These are phyloP conservation scores for Choricystis sp. DNA, from an alignment of 139 green algal genomes.

Conservation along the genomic window DNA sequence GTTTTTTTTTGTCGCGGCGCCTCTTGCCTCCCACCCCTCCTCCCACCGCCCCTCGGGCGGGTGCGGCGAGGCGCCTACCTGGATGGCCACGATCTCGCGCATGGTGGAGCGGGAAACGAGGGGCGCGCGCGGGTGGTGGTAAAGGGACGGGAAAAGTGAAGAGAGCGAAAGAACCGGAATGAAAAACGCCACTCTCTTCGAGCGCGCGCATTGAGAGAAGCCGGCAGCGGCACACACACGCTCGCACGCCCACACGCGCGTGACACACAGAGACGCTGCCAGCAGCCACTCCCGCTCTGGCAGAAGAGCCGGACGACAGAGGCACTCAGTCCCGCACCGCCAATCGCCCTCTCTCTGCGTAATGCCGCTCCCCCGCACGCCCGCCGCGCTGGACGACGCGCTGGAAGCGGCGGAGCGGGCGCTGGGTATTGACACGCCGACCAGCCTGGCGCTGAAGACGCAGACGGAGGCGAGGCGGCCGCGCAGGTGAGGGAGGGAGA, in stretches of 20 bases:
- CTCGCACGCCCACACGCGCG: too few species aligned
- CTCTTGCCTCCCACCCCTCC: not conserved
- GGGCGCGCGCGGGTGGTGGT: not conserved
- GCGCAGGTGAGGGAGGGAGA: too few species aligned
- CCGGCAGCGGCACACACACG: too few species aligned
- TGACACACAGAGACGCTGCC: too few species aligned
- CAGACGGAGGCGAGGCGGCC: too few species aligned
- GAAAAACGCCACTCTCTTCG: too few species aligned
- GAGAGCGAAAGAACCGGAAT: too few species aligned
- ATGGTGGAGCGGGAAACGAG: slow-evolving; percentile 20
- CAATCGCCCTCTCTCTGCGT: not conserved
- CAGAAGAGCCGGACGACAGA: not conserved
- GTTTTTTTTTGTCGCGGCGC: not conserved
- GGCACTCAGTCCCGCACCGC: not conserved
- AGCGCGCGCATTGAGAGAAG: too few species aligned
- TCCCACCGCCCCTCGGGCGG: not conserved
- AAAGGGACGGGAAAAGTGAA: not conserved
- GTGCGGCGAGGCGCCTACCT: slow-evolving; percentile 3
- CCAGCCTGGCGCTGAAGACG: too few species aligned
- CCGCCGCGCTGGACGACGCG: not conserved
- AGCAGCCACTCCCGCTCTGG: too few species aligned
- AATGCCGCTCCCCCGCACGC: not conserved
- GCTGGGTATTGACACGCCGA: not conserved
- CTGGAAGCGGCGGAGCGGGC: not conserved
- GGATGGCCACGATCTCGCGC: slow-evolving; percentile 73